Evolutionary conservation across 805 yeast species (phyloP), one percentile per base, ranked within the genome.

Genomic region (Kodamaea restingae): DNA sequence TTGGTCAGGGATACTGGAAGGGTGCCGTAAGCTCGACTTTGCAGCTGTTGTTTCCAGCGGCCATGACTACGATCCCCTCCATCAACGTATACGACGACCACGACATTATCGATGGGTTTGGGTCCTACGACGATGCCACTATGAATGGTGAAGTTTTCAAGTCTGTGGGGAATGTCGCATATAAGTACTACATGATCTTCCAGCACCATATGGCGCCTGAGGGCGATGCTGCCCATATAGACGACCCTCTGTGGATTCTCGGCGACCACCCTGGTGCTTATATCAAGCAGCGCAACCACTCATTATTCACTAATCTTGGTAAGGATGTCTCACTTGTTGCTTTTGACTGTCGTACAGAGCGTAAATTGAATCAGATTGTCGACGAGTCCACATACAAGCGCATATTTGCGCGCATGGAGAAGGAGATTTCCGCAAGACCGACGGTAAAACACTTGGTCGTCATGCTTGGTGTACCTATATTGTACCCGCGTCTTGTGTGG

Each of bases 101-200:
- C 62, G 98, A 93, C 59, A 86, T 91, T 38, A 90, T 93, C 49
- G 98, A 91, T 56, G 98, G 98, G 2, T 91, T 79, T 63, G 98
- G 98, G 2, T 85, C 96, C 0, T 91, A 91, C 59, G 70, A 72
- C 35, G 84, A 88, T 48, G 41, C 60, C 1, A 86, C 95, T 24
- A 88, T 88, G 96, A 51, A 52, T 2, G 76, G 79, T 28, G 80
- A 78, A 1, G 75, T 86, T 7, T 86, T 91, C 56, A 57, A 61
- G 41, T 76, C 81, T 9, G 73, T 91, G 22, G 98, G 98, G 7
- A 73, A 73, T 43, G 63, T 76, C 9, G 96, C 98, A 2, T 87
- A 78, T 67, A 80, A 80, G 54, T 90, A 84, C 62, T 91, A 93
- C 61, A 75, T 88, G 84, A 60, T 93, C 15, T 91, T 91, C 67